Percentiles rank a stretch among this genome's conserved stretches.
These are phyloP conservation scores for Vaccinium myrtillus DNA, from an alignment of 148 eudicot genomes.

Conservation along the genomic window DNA sequence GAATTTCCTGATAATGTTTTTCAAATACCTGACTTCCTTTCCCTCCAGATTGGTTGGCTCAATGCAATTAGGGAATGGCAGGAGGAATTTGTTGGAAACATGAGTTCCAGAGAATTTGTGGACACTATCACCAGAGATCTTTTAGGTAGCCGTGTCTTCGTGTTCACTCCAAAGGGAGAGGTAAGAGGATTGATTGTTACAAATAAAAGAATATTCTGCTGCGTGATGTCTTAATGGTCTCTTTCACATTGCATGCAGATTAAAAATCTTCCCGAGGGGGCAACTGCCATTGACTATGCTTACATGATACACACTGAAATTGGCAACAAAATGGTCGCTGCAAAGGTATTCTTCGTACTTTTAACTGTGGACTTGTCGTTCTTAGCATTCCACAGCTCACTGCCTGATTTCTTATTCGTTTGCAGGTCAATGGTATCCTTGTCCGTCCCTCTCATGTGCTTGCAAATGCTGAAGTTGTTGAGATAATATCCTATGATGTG, in stretches of 20 bases:
- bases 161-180: constrained; percentile 97
- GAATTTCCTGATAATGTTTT: neutral
- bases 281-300: constrained; percentile 93
- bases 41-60: constrained; percentile 90
- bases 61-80: constrained; percentile 99
- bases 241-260: constrained; percentile 45
- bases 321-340: constrained; percentile 98
- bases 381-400: constrained; percentile 16
- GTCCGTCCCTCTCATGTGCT: constrained; percentile 81
- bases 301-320: constrained; percentile 97
- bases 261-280: constrained; percentile 92
- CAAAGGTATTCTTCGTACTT: constrained; percentile 56
- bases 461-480: constrained; percentile 99
- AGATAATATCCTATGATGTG: constrained; percentile 84
- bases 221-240: constrained; percentile 1
- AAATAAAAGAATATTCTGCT: constrained; percentile 1
- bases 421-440: constrained; percentile 92
- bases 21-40: constrained; percentile 16
- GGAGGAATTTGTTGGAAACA: constrained; percentile 97
- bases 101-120: constrained; percentile 98
- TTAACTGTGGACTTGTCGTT: constrained; percentile 8
- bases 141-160: constrained; percentile 94
- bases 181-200: constrained; percentile 36
- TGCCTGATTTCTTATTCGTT: constrained; percentile 20
- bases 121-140: constrained; percentile 92